Base-by-base conservation (phyloP, 2,329 filamentous ascomycete species). In the Neurospora sp. region DNA sequence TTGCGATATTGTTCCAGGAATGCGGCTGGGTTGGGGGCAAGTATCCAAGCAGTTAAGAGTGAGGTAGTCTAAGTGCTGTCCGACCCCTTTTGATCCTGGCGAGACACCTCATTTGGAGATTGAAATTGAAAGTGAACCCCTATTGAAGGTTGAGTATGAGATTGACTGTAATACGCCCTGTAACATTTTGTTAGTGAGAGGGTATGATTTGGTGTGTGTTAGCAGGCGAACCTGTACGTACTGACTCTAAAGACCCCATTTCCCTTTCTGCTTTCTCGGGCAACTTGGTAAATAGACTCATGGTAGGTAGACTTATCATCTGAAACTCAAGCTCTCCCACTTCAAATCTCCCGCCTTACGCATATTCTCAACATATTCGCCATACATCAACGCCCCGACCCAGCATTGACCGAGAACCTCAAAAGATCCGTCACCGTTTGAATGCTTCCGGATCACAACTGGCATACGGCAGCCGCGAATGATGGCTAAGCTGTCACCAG, bases 1-100 rank as follows among this genome's bases (percentile, higher is more conserved):
- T 17, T 5, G 52, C 52, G 11, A 33, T 5, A 33, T 0, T 2
- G 1, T 9, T 17, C 1, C 52, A 0, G 0, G 1, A 17, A 33
- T 17, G 8, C 6, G 3, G 7, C 23, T 62, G 8, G 3, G 3
- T 1, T 9, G 10, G 7, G 2, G 3, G 6, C 23, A 33, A 33
- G 23, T 33, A 15, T 33, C 3, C 23, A 17, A 33, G 33, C 13
- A 33, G 1, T 13, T 4, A 10, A 17, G 23, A 28, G 5, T 9
- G 7, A 33, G 1, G 13, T 19, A 33, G 19, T 28, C 11, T 15
- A 15, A 15, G 23, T 1, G 1, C 8, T 33, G 23, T 58, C 23
- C 3, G 8, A 9, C 8, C 1, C 8, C 1, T 17, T 0, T 9
- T 17, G 13, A 4, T 33, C 11, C 52, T 62, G 23, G 7, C 23